Evolutionary conservation across 805 yeast species (phyloP), one percentile per base, ranked within the genome.

Genomic region (Metschnikowia lachancei): DNA sequence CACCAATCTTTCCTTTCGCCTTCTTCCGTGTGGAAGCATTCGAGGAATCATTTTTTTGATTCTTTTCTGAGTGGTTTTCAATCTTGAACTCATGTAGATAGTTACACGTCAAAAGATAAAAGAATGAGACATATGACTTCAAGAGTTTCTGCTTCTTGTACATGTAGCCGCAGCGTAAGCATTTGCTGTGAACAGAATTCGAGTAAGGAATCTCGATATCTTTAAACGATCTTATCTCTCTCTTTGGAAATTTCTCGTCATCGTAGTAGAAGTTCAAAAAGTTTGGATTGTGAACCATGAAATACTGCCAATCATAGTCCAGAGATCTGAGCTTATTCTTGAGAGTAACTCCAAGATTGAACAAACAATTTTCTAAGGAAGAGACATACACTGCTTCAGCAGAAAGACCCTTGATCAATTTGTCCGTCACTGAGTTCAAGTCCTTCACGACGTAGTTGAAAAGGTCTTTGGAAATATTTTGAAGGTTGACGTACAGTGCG

Each of bases 51-150:
- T 26, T 31, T 36, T 50, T 45, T 19, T 49, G 26, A 12, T 40
- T 46, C 26, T 50, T 43, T 14, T 39, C 48, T 2, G 54, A 49
- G 4, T 54, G 41, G 22, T 47, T 42, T 16, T 70, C 75, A 22
- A 67, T 55, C 46, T 62, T 64, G 58, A 70, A 72, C 53, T 72
- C 76, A 53, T 72, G 77, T 28, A 72, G 55, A 51, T 68, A 72
- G 53, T 70, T 72, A 51, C 74, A 67, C 2, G 76, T 68, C 53
- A 72, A 64, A 16, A 72, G 57, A 46, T 69, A 72, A 52, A 65
- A 70, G 55, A 54, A 59, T 7, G 67, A 50, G 32, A 61, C 66
- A 49, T 72, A 72, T 36, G 65, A 69, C 54, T 72, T 71, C 49
- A 72, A 55, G n/a, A 72, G 44, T 53, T 69, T 72, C 37, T 65